Conservation (phyloP, 192 early-diverging fungal genomes). For the Backusella parvicylindrica region DNA sequence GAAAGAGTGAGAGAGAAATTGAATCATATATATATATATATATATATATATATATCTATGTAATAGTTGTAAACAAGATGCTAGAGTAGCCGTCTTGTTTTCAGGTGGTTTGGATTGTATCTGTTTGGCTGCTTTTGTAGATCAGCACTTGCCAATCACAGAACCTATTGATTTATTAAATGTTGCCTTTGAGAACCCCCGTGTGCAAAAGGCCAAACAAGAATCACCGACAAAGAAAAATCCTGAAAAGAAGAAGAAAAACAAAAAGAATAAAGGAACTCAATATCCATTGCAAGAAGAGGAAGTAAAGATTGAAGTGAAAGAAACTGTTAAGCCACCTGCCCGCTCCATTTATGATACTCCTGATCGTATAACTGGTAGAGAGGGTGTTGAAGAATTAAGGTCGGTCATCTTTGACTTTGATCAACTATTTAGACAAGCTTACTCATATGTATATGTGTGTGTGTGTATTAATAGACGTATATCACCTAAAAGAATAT, state of each 20-base stretch:
- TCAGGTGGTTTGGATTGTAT: conserved; percentile 96
- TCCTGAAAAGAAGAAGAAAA: conserved; percentile 23
- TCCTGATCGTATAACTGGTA: conserved; percentile 83
- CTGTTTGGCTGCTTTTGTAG: conserved; percentile 76
- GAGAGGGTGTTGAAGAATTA: conserved; percentile 44
- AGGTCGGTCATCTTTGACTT: too few relatives aligned
- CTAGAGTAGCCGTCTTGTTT: conserved; percentile 79
- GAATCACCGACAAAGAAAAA: neutral
- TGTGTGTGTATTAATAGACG: conserved; percentile 29
- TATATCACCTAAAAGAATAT: conserved; percentile 66
- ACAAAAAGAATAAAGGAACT: neutral
- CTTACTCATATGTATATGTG: too few relatives aligned
- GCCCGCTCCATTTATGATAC: conserved; percentile 54
- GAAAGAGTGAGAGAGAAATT: neutral
- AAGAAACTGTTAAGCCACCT: neutral
- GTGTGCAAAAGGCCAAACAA: conserved; percentile 49
- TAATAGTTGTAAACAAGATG: conserved; percentile 29
- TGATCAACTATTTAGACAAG: too few relatives aligned
- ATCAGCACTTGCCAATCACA: conserved; percentile 60
- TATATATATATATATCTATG: neutral
- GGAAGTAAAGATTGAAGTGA: neutral
- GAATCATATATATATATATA: neutral
- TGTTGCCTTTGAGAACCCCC: conserved; percentile 94
- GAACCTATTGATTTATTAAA: conserved; percentile 92
- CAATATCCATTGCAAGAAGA: neutral